Conservation (phyloP, 140 eudicot species). For the Ambrosia hybrid region DNA sequence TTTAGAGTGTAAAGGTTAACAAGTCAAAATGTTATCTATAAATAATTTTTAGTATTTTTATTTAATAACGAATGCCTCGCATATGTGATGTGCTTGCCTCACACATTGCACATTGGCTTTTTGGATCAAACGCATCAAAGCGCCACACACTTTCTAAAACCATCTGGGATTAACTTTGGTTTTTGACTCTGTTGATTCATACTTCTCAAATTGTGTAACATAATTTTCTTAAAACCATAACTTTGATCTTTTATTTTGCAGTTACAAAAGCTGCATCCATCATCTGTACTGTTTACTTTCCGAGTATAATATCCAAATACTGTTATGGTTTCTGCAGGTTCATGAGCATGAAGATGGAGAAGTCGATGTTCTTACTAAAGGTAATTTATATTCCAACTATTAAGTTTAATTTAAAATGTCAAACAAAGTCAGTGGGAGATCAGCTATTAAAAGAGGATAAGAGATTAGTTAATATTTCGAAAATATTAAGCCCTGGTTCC, state of each 20-base stretch:
- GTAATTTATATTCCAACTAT: constrained; percentile 31
- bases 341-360: constrained; percentile 86
- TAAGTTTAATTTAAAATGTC: not conserved
- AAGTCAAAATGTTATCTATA: no score
- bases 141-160: not conserved
- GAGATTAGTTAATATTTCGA: no score
- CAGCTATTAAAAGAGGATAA: no score
- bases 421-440: not conserved
- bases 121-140: no score
- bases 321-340: constrained; percentile 45
- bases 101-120: no score
- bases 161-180: constrained; percentile 15
- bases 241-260: not conserved
- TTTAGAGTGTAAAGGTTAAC: no score
- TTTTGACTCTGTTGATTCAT: constrained; percentile 12
- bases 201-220: constrained; percentile 1
- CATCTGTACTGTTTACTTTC: constrained; percentile 5
- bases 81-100: no score
- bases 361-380: constrained; percentile 92
- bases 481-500: no score
- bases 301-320: not conserved
- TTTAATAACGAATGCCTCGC: no score
- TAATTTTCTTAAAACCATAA: not conserved
- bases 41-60: no score
- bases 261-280: constrained; percentile 13